Base-by-base conservation (phyloP, 306 rosid species). In the Castanea crenata region DNA sequence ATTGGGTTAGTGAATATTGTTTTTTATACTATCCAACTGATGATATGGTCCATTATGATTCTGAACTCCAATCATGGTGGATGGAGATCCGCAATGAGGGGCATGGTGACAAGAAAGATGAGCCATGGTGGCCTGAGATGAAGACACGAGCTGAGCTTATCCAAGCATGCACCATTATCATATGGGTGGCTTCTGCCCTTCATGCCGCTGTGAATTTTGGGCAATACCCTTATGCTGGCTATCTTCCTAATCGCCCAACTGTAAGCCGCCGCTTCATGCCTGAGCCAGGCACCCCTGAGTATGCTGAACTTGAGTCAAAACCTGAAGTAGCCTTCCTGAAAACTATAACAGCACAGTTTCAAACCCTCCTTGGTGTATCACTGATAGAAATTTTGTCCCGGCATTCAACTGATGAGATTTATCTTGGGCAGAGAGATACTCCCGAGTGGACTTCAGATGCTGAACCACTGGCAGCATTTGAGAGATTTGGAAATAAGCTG, bases 171-270 rank as follows among this genome's bases (percentile, higher is more conserved):
- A 86, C 94, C 74, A 95, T 84, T 41, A 89, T 95, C 80, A 95
- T 95, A 0, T 95, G 99, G 99, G 63, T 95, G 38, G 99, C 98
- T 62, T 95, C 99, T 20, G 99, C 99, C 3, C 88, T 91, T 16
- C 99, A 95, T 74, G 99, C 99, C 21, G 99, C 99, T 1, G 97
- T 95, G 31, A 95, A 95, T 56, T 95, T 95, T 76, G 98, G 99
- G 73, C 98, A 95, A 27, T 95, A 93, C 78, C 92, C 97, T 29
- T 95, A 91, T 55, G 99, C 97, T 8, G 99, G 99, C 2, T 93
- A 83, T 86, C 96, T 95, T 75, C 99, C 98, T 0, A 95, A 95
- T 73, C 96, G 99, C 15, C 99, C 99, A 44, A 95, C 98, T 0
- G 89, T 93, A 64, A 95, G 98, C 76, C 96, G 99, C 5, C 90